Evolutionary conservation across 208 protist species (phyloP), one percentile per base, ranked within the genome.

Genomic region (Herpetomonas samuelpessoai): DNA sequence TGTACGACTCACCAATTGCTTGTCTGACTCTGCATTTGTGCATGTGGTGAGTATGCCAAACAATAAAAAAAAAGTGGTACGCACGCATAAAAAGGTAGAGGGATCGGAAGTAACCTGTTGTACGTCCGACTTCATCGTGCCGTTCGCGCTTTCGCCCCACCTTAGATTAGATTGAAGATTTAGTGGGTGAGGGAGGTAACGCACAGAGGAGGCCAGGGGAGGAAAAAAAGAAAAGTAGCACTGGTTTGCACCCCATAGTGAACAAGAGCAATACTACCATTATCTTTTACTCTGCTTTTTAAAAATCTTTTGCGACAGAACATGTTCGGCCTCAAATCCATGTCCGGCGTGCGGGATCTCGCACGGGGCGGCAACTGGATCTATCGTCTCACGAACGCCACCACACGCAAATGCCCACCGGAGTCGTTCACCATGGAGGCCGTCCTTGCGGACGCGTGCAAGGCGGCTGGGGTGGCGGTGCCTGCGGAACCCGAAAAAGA

Each of bases 271-370:
- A n/a, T n/a, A n/a, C n/a, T n/a, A n/a, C n/a, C n/a, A n/a, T n/a
- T n/a, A n/a, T 26, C 4, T 7, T 14, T 46, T 48, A 16, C 31
- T 25, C 3, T 60, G 26, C 54, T 48, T 58, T 52, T 49, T 62
- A 6, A 47, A 25, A 50, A 38, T 44, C 55, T 21, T 56, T 6
- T 3, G 51, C 50, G 39, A 68, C 30, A 31, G 19, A 54, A 35
- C 24, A 91, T 95, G 79, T 26, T 88, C 16, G 73, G 77, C 16
- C 57, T 74, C 14, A 88, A 87, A 60, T 72, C 79, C 16, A 93
- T 93, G 81, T 88, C 86, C n/a, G 89, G 86, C 7, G 90, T 93
- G 63, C 83, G 87, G 22, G 83, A 93, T 57, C 27, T 93, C 16
- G 56, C 71, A 4, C 57, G 73, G n/a, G 72, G 76, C 47, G 79